phyloP scores from a whole-genome alignment of 208 protist genomes.

The Wallacemonas rigidus region DNA sequence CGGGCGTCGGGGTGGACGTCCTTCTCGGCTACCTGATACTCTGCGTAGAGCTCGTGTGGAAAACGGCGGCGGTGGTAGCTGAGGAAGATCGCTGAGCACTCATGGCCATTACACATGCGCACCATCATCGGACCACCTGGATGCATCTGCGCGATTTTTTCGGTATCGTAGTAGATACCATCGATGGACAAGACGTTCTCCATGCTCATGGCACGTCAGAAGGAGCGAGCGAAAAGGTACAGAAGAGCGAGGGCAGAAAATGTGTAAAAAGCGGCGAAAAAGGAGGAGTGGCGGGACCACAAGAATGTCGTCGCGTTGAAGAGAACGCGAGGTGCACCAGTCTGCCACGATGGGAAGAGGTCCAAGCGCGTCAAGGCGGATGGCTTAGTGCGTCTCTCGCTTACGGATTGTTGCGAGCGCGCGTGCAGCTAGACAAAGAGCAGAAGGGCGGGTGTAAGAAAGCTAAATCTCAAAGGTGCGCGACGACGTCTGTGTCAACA shows the following conservation, averaged over 20 bases:
- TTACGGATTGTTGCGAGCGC: too few species aligned
- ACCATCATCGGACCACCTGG: conserved; percentile 73
- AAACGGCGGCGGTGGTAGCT: conserved; percentile 81
- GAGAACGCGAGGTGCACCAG: too few species aligned
- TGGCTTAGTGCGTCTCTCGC: too few species aligned
- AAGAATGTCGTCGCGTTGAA: background rate
- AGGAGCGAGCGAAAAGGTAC: conserved; percentile 30
- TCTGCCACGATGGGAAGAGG: too few species aligned
- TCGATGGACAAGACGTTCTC: conserved; percentile 72
- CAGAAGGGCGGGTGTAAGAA: too few species aligned
- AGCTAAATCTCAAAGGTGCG: too few species aligned
- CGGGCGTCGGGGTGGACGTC: conserved; percentile 43
- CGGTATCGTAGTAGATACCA: conserved; percentile 79
- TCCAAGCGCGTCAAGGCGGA: too few species aligned
- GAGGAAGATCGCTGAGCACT: conserved; percentile 71
- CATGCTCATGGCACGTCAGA: conserved; percentile 13
- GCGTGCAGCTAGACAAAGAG: too few species aligned
- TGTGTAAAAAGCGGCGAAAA: conserved; percentile 5
- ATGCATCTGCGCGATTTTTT: conserved; percentile 60
- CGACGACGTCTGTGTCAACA: too few species aligned
- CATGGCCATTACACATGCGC: conserved; percentile 69
- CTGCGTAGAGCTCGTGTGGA: conserved; percentile 66
- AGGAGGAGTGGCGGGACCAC: background rate
- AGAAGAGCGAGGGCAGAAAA: conserved; percentile 8
- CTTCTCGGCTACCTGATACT: conserved; percentile 46